Percentiles rank a stretch among this genome's conserved stretches.
Conservation (phyloP, 805 yeast species). For the Starmerella roubikii region DNA sequence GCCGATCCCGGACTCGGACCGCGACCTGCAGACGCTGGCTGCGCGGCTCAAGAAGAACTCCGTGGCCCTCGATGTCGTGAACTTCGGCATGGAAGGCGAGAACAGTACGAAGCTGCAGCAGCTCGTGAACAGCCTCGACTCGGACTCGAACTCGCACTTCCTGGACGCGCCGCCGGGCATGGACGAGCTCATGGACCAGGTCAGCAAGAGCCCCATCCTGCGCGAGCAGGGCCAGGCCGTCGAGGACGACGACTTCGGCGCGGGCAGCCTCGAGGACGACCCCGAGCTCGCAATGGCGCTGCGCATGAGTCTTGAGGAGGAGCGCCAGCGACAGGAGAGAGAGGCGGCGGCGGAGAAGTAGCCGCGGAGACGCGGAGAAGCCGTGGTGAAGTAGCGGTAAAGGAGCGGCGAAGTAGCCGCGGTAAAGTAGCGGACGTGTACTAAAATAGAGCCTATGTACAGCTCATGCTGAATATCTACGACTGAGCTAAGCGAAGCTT, state of each 20-base stretch:
- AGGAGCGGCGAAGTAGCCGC: no score
- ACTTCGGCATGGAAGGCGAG: constrained; percentile 75
- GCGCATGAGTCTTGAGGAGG: constrained; percentile 89
- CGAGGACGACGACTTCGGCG: constrained; percentile 32
- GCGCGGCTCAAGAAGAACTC: constrained; percentile 87
- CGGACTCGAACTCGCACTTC: constrained; percentile 51
- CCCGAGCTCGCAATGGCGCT: constrained; percentile 95
- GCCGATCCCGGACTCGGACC: constrained; percentile 57
- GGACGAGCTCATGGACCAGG: constrained; percentile 64
- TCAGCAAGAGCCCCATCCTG: constrained; percentile 64
- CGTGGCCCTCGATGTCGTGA: constrained; percentile 76
- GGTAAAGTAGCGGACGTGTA: no score
- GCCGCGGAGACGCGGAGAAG: no score
- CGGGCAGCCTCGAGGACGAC: constrained; percentile 40
- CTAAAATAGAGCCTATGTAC: no score
- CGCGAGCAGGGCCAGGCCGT: constrained; percentile 28
- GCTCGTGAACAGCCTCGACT: constrained; percentile 57
- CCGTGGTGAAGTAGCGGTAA: no score
- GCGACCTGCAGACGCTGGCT: constrained; percentile 70
- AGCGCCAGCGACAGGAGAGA: constrained; percentile 45
- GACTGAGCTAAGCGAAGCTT: no score
- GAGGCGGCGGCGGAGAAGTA: not conserved
- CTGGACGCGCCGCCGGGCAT: constrained; percentile 85
- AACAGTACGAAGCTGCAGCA: constrained; percentile 70
- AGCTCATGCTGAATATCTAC: no score